Evolutionary conservation across 2,329 filamentous ascomycete genomes (phyloP).

Genomic region (Fusarium sp.): DNA sequence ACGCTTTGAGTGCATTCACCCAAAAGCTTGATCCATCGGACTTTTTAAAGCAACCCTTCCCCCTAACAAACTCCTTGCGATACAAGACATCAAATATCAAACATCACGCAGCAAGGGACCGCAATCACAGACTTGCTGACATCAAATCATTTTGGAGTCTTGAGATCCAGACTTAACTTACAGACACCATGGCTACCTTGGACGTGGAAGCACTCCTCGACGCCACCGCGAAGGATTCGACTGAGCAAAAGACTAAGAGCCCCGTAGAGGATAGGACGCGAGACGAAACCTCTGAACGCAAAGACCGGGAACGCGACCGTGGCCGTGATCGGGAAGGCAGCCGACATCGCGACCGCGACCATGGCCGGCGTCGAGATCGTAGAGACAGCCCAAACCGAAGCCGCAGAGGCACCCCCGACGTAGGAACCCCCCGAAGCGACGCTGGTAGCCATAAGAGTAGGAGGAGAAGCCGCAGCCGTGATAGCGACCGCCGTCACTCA

Average conservation of each 20-base stretch:
- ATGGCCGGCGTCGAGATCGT: conserved; percentile 58
- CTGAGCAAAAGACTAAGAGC: conserved; percentile 59
- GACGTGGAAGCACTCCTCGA: conserved; percentile 94
- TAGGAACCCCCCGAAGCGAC: conserved; percentile 78
- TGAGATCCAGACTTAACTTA: conserved; percentile 21
- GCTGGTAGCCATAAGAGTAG: conserved; percentile 84
- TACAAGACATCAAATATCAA: conserved; percentile 25
- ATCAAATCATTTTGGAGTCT: conserved; percentile 16
- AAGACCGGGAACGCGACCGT: conserved; percentile 67
- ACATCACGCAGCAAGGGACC: conserved; percentile 11
- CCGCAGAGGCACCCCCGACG: conserved; percentile 63
- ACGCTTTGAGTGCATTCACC: conserved; percentile 18
- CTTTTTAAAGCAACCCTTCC: conserved; percentile 36
- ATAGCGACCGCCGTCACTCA: conserved; percentile 78
- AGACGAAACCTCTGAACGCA: conserved; percentile 56
- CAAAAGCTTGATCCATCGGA: conserved; percentile 39
- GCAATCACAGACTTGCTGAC: conserved; percentile 4
- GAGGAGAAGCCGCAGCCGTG: conserved; percentile 81
- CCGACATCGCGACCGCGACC: conserved; percentile 66
- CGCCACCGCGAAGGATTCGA: conserved; percentile 75
- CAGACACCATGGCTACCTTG: conserved; percentile 59
- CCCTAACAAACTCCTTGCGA: conserved; percentile 18
- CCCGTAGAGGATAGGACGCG: conserved; percentile 64
- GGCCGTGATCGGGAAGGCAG: conserved; percentile 66
- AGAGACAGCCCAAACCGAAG: conserved; percentile 66